phyloP scores from a whole-genome alignment of 352 stramenopile species.

The Phytophthora sansomeana region DNA sequence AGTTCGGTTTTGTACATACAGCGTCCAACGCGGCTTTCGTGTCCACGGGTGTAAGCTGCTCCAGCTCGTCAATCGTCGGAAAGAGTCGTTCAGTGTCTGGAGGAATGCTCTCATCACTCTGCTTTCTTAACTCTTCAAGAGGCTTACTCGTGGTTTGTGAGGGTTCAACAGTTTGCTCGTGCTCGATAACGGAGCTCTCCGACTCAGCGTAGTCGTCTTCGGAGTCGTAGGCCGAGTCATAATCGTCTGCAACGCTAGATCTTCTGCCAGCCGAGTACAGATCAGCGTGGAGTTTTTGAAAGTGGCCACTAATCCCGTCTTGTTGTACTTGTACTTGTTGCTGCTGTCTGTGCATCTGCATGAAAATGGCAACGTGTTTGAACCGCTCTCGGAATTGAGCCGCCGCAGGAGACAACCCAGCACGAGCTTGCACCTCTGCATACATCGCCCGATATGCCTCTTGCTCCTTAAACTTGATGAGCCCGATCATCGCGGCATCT shows the following conservation, averaged over 20 bases:
- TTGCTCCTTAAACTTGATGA: slow-evolving; percentile 79
- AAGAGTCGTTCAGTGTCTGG: slow-evolving; percentile 46
- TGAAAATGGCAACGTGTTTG: slow-evolving; percentile 64
- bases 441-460: slow-evolving; percentile 38
- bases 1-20: slow-evolving; percentile 71
- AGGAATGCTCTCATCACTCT: slow-evolving; percentile 32
- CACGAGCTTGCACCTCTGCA: slow-evolving; percentile 48
- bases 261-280: slow-evolving; percentile 31
- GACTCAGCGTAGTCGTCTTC: slow-evolving; percentile 26
- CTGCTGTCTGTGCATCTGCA: slow-evolving; percentile 47
- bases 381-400: slow-evolving; percentile 71
- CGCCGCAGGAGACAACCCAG: slow-evolving; percentile 54
- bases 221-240: slow-evolving; percentile 24
- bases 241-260: slow-evolving; percentile 1
- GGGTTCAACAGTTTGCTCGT: slow-evolving; percentile 5
- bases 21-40: slow-evolving; percentile 53
- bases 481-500: slow-evolving; percentile 58
- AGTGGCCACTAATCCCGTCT: slow-evolving; percentile 72
- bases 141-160: slow-evolving; percentile 22
- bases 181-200: neutral
- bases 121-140: slow-evolving; percentile 36
- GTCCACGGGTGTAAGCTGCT: slow-evolving; percentile 66
- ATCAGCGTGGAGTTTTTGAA: slow-evolving; percentile 64
- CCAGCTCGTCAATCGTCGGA: slow-evolving; percentile 57
- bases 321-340: slow-evolving; percentile 28